Evolutionary conservation across 257 asterid species (phyloP), one percentile per base, ranked within the genome.

Genomic region (Rhazya stricta): DNA sequence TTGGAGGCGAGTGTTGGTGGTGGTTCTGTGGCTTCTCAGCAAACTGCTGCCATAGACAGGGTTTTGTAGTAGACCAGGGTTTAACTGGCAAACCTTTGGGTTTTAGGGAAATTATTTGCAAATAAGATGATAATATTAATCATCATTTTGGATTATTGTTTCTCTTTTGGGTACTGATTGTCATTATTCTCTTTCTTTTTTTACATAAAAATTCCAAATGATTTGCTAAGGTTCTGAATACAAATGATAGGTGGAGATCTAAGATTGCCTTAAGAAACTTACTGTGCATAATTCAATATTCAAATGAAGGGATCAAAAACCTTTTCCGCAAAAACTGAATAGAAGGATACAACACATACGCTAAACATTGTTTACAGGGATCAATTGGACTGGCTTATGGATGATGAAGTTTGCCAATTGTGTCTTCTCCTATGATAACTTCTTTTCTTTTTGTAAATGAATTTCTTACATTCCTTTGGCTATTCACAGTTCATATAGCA

Each of bases 31-130:
- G 58, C 27, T 51, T 51, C 58, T 51, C 25, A 5, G 58, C 53
- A 15, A 43, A 63, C 9, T 63, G 42, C 21, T 65, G 72, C 53
- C 30, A 51, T 36, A 34, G 29, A 1, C 29, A 74, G 41, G 42
- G 61, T 19, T 2, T 56, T 3, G 72, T 34, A 65, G 29, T 37
- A 32, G 78, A 63, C 72, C 53, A 32, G 16, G 66, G 18, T 63
- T 65, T 63, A 25, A 41, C 72, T 34, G 72, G 72, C 53, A 74
- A 74, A 65, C 78, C 72, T 32, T 48, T 63, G 16, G 72, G 78
- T 36, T 23, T 53, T 11, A 48, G 65, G 72, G 48, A 63, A 74
- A 21, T 11, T 8, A 15, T n/a, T 50, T 5, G 42, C 27, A 18
- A 8, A 51, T 4, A 51, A 0, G 1, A 51, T 51, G 19, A 4